Evolutionary conservation across 306 rosid species (phyloP), one percentile per base, ranked within the genome.

Genomic region (Trichosanthes cucumerina): DNA sequence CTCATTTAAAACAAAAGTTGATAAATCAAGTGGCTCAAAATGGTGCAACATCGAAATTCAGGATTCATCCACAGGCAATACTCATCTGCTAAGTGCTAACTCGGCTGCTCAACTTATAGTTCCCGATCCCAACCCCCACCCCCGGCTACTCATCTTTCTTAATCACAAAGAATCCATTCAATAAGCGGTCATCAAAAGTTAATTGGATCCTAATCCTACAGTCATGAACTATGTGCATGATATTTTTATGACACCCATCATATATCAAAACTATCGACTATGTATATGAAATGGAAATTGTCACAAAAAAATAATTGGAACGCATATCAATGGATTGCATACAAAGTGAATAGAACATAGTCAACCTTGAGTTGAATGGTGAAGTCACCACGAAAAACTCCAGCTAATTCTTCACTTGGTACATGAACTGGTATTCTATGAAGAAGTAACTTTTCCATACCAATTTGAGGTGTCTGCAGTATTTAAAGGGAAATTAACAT

Each of bases 321-420:
- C 1, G 58, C 59, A 46, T 26, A 72, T 43, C 41, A 4, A 47
- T 43, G 34, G 58, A 69, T 68, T 79, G 15, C 16, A 28, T 19
- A 57, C 39, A 72, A 79, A 68, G 46, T 12, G 50, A 58, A 68
- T 21, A 23, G 66, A 78, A 59, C 72, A 75, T 52, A 79, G 62
- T 74, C 81, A 83, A 94, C 98, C 97, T 87, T 85, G 74, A 77
- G 64, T 83, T 90, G 89, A 50, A 92, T 65, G 24, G 76, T 84
- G 84, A 84, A 90, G 75, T 86, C 81, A 10, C 97, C 95, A 16
- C 88, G 88, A 64, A 92, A 65, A 81, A 81, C 82, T 72, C 79
- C 39, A 77, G 81, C 80, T 57, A 94, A 87, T 50, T 87, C 82
- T 84, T 87, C 84, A 71, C 26, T 75, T 56, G 89, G 68, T 52